Evolutionary conservation across 2,329 filamentous ascomycete genomes (phyloP).

Genomic region (Fusarium sambucinum): DNA sequence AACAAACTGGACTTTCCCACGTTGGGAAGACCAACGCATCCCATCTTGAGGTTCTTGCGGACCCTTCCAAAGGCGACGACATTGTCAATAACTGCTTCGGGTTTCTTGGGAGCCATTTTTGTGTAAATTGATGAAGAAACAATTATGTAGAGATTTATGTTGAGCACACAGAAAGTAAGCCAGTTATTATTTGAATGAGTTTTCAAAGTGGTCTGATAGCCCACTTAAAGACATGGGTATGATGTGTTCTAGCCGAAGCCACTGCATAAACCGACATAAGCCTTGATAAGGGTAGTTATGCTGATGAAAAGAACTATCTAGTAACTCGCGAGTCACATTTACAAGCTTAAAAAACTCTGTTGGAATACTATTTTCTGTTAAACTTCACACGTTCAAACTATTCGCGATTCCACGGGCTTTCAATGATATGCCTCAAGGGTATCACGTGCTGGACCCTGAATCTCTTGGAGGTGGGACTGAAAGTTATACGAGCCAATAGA

Average conservation of each 20-base stretch:
- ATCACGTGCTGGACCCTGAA: constrained; percentile 26
- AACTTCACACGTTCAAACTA: fast-evolving
- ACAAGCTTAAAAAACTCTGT: fast-evolving
- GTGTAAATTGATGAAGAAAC: constrained; percentile 14
- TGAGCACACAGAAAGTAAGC: constrained; percentile 17
- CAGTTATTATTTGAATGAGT: constrained; percentile 36
- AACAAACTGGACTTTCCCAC: constrained; percentile 61
- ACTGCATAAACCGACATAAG: background rate
- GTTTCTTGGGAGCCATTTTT: constrained; percentile 59
- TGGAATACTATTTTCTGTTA: background rate
- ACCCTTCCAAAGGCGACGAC: constrained; percentile 61
- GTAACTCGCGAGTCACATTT: background rate
- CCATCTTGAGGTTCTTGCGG: constrained; percentile 61
- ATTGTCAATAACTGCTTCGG: constrained; percentile 56
- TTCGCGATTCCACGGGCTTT: background rate
- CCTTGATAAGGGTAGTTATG: background rate
- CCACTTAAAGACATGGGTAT: constrained; percentile 46
- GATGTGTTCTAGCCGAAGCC: constrained; percentile 27
- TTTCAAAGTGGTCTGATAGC: constrained; percentile 47
- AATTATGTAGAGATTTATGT: constrained; percentile 7
- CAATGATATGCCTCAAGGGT: constrained; percentile 3
- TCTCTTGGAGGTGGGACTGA: background rate
- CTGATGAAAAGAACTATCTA: fast-evolving
- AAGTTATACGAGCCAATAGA: background rate
- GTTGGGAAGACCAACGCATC: constrained; percentile 60